Base-by-base conservation (phyloP, 352 stramenopile genomes). In the Discostella stelligera region DNA sequence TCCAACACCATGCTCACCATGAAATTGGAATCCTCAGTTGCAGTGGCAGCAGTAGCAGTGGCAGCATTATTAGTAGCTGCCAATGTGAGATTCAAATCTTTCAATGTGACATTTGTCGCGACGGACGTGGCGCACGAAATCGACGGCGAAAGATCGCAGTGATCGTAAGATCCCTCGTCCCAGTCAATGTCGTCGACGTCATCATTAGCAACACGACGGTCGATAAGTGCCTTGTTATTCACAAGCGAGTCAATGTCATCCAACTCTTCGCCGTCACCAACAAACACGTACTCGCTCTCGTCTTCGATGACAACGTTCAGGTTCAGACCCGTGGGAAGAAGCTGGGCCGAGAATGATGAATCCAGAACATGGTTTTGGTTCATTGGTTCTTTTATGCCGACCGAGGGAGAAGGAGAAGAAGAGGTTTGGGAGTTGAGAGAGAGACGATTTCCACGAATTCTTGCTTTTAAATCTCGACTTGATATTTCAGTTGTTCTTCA, bases 221-320 rank as follows among this genome's bases (percentile, higher is more conserved):
- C 53, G 50, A 58, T 20, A 7, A 61, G 59, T n/a, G n/a, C n/a
- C n/a, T n/a, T n/a, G 3, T 41, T 9, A 41, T 41, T 41, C 7
- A 11, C 37, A 44, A 44, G 37, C 37, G 13, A 8, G 11, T 74
- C 56, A 14, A 66, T 53, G 56, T 52, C 56, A 18, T 63, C 27
- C 0, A 66, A 7, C 20, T 18, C 21, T 53, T 74, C 66, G 56
- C 21, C 37, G 13, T 10, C 37, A 11, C 62, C 66, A 54, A 74
- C 55, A 54, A 74, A 59, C n/a, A 74, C 66, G 46, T 74, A 74
- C n/a, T 74, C 66, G 56, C 39, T 39, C 18, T 74, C 66, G 27
- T 74, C 66, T 20, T 64, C 66, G 44, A 67, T 48, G 3, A 74
- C 66, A 46, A 62, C 37, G 37, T 48, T 62, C 13, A 64, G 66